A percentile compares a stretch with the other conserved stretches of the same genome.
These are phyloP conservation scores for Amaranthus palmeri DNA, from an alignment of 148 eudicot species.

Conservation along the genomic window DNA sequence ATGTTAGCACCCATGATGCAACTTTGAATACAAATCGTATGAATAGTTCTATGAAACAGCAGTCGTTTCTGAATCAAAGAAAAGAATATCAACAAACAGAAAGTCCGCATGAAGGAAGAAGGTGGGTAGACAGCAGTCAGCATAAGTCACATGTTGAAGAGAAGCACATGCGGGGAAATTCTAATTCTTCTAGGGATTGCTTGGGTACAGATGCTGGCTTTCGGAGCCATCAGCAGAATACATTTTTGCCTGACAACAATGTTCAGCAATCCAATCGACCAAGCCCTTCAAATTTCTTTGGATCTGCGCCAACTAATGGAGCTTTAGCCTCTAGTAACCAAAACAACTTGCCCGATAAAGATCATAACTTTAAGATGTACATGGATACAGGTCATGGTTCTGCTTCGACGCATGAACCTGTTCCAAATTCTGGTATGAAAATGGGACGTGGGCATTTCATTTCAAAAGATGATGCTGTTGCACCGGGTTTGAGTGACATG, in stretches of 20 bases:
- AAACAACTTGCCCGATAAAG: slow-evolving; percentile 26
- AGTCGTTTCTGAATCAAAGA: slow-evolving; percentile 28
- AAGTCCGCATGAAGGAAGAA: slow-evolving; percentile 46
- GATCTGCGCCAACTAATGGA: slow-evolving; percentile 32
- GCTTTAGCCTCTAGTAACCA: slow-evolving; percentile 23
- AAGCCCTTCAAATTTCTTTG: slow-evolving; percentile 31
- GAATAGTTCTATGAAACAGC: slow-evolving; percentile 30
- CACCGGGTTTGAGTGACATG: slow-evolving; percentile 30
- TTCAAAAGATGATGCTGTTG: slow-evolving; percentile 30
- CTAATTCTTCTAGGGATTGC: slow-evolving; percentile 35
- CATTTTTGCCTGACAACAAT: slow-evolving; percentile 19
- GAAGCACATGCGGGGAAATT: slow-evolving; percentile 34
- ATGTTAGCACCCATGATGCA: slow-evolving; percentile 29
- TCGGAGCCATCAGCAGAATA: slow-evolving; percentile 39
- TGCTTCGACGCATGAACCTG: slow-evolving; percentile 32
- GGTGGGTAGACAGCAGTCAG: slow-evolving; percentile 47
- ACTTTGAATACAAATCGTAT: slow-evolving; percentile 23
- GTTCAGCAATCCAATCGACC: slow-evolving; percentile 32
- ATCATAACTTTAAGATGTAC: slow-evolving; percentile 24
- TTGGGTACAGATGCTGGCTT: slow-evolving; percentile 29
- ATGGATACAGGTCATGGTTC: slow-evolving; percentile 34
- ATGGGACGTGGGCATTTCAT: slow-evolving; percentile 26
- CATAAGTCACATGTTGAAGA: slow-evolving; percentile 38
- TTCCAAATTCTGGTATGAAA: slow-evolving; percentile 29
- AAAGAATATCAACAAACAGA: slow-evolving; percentile 30